A percentile compares a stretch with the other conserved stretches of the same genome.
These are phyloP conservation scores for Dactylellina parvicollis DNA, from an alignment of 2,329 filamentous ascomycete genomes.

Conservation along the genomic window DNA sequence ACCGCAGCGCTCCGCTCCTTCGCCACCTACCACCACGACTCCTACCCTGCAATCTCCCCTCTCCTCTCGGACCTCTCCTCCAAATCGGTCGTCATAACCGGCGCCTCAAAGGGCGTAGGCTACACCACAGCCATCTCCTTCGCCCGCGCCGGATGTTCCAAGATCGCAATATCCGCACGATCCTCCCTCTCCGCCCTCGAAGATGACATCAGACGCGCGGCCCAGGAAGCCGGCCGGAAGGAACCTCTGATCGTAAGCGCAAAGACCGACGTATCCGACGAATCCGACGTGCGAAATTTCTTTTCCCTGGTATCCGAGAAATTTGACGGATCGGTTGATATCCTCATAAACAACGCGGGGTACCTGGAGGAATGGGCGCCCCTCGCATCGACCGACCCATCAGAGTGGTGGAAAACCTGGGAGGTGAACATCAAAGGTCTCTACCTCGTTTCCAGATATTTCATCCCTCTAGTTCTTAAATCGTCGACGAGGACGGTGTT, in stretches of 20 bases:
- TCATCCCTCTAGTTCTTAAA: conserved; percentile 20
- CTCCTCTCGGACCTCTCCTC: background rate
- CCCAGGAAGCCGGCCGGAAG: conserved; percentile 58
- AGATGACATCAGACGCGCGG: conserved; percentile 61
- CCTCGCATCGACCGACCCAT: conserved; percentile 59
- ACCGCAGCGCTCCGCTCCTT: conserved; percentile 2
- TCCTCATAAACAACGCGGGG: conserved; percentile 64
- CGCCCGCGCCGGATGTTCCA: conserved; percentile 66
- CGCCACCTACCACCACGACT: conserved; percentile 24
- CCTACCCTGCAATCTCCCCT: conserved; percentile 19
- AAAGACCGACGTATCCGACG: conserved; percentile 61
- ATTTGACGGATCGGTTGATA: conserved; percentile 61
- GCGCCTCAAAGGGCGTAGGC: conserved; percentile 68
- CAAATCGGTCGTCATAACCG: conserved; percentile 65
- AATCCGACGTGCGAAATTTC: conserved; percentile 59
- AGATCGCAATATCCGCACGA: conserved; percentile 67
- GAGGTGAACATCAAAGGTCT: conserved; percentile 66
- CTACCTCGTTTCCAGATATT: conserved; percentile 62
- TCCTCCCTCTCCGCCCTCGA: conserved; percentile 62
- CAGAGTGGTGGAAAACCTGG: conserved; percentile 62
- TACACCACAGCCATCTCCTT: conserved; percentile 68
- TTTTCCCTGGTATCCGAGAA: conserved; percentile 56
- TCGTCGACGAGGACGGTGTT: conserved; percentile 59
- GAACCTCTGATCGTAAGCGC: conserved; percentile 57
- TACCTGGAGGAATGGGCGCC: conserved; percentile 60